Base-by-base conservation (phyloP, 441 rosid genomes). In the Pelargonium myrrhifolium region DNA sequence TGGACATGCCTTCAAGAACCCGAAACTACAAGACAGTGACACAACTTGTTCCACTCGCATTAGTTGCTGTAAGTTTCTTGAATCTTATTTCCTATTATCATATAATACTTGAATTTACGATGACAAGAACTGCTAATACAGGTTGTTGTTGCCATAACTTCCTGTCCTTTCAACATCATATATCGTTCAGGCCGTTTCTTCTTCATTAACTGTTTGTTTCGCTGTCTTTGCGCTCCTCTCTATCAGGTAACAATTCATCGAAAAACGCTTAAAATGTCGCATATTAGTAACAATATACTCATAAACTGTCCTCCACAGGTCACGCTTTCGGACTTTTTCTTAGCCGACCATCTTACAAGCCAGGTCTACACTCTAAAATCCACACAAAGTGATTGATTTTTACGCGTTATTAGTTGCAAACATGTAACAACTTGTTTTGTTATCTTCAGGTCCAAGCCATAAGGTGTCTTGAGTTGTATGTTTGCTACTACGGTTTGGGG, bases 401-500 rank as follows among this genome's bases (percentile, higher is more conserved):
- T n/a, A n/a, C n/a, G n/a, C n/a, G n/a, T n/a, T n/a, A n/a, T n/a
- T n/a, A n/a, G n/a, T n/a, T n/a, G n/a, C n/a, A n/a, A n/a, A n/a
- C n/a, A n/a, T n/a, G n/a, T n/a, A n/a, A n/a, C n/a, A n/a, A n/a
- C n/a, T n/a, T n/a, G n/a, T n/a, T n/a, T n/a, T n/a, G n/a, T n/a
- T n/a, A n/a, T n/a, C n/a, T n/a, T n/a, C n/a, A n/a, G 88, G 96
- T 92, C 62, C 95, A 89, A 82, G 82, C 87, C 49, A 75, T 92
- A 12, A 78, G 98, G 78, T 82, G 78, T 70, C 68, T 92, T 49
- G 69, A 85, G 74, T 83, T 92, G 81, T 92, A 83, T 59, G 68
- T 82, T 56, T 92, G 98, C 72, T 88, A 92, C 71, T 92, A 88
- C 47, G 89, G 81, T 15, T 89, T 89, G 89, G 95, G 90, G 0